A percentile compares a stretch with the other conserved stretches of the same genome.
Evolutionary conservation across 164 flowering plant species (phyloP).

Genomic region (Nelumbo lutea): DNA sequence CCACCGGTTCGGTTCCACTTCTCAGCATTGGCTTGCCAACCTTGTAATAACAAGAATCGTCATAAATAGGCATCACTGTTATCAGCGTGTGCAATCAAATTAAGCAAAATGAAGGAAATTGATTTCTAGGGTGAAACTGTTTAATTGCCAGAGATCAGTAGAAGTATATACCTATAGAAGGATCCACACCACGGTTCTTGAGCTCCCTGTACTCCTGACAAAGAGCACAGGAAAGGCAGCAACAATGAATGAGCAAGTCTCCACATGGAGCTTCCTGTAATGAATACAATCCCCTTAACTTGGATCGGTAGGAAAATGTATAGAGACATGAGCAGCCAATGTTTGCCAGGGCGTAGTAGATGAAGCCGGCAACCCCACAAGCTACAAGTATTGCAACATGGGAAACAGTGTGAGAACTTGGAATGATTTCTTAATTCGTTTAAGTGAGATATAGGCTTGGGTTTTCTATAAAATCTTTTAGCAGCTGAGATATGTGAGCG

Average conservation of each 20-base stretch:
- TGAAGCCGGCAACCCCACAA: not conserved
- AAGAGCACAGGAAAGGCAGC: constrained; percentile 14
- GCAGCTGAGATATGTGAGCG: too few relatives aligned
- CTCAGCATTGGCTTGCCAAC: constrained; percentile 13
- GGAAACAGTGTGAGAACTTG: not conserved
- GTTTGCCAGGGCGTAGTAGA: not conserved
- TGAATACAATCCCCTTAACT: constrained; percentile 10
- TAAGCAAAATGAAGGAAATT: too few relatives aligned
- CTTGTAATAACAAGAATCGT: not conserved
- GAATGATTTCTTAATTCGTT: too few relatives aligned
- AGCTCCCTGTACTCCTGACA: constrained; percentile 16
- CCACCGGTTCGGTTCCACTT: constrained; percentile 5
- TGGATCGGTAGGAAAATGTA: constrained; percentile 9
- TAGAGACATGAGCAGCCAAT: constrained; percentile 10
- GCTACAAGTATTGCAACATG: not conserved
- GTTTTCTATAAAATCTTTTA: too few relatives aligned
- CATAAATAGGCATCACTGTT: not conserved
- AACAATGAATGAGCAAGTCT: constrained; percentile 16
- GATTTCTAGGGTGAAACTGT: too few relatives aligned
- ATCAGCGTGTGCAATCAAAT: too few relatives aligned
- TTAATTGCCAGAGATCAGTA: not conserved
- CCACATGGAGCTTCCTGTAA: constrained; percentile 14
- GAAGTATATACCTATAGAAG: constrained; percentile 4
- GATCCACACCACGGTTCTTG: constrained; percentile 11
- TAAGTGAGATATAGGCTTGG: too few relatives aligned